Percentiles rank a stretch among this genome's conserved stretches.
phyloP scores from a whole-genome alignment of 2,329 filamentous ascomycete genomes.

The Canariomyces notabilis region DNA sequence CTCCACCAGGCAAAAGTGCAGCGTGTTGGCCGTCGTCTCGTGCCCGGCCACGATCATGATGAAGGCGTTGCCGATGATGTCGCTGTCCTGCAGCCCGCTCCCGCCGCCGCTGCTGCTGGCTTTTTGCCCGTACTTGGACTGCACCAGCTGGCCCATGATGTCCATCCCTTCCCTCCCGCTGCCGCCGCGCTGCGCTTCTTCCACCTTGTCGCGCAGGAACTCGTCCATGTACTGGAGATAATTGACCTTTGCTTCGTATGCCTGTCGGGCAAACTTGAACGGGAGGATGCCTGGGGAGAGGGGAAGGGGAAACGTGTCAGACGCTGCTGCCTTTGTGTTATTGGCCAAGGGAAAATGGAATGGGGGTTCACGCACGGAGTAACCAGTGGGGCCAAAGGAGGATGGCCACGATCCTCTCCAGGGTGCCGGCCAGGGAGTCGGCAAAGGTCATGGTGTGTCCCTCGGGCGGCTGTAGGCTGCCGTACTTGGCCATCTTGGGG shows the following conservation, averaged over 20 bases:
- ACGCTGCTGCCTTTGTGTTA: no score
- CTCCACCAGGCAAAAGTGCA: conserved; percentile 66
- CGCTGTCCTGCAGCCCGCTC: conserved; percentile 47
- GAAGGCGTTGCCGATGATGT: conserved; percentile 70
- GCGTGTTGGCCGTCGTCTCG: conserved; percentile 71
- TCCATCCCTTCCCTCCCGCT: conserved; percentile 45
- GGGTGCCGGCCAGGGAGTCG: conserved; percentile 53
- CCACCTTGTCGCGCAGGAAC: conserved; percentile 57
- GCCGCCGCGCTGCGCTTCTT: conserved; percentile 32
- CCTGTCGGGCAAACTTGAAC: conserved; percentile 45
- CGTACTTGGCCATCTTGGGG: conserved; percentile 44
- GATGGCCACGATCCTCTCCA: conserved; percentile 60
- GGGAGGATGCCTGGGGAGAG: conserved; percentile 46
- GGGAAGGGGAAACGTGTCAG: no score
- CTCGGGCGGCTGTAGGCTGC: conserved; percentile 38
- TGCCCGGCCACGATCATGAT: conserved; percentile 69
- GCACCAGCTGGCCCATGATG: conserved; percentile 47
- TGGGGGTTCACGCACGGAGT: conserved; percentile 28
- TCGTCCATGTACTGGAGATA: conserved; percentile 67
- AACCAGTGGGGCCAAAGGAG: conserved; percentile 44
- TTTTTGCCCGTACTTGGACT: conserved; percentile 35
- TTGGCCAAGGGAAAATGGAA: conserved; percentile 46
- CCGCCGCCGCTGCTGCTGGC: conserved; percentile 18
- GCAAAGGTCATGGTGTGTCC: conserved; percentile 63
- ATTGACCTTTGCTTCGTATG: conserved; percentile 53